Evolutionary conservation across 306 rosid species (phyloP), one percentile per base, ranked within the genome.

Genomic region (Ormosia semicastrata): DNA sequence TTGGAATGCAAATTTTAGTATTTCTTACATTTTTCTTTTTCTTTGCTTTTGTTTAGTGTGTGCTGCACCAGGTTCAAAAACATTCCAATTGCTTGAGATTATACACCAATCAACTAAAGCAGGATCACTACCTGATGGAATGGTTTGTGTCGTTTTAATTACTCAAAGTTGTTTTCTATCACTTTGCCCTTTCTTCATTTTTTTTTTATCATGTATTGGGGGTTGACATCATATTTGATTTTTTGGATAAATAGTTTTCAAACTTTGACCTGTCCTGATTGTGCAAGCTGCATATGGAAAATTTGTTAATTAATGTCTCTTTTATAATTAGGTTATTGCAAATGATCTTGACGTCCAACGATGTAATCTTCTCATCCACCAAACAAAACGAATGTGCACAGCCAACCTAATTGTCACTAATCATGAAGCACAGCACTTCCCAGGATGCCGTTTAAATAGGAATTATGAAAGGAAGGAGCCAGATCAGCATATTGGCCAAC

Each of bases 31-130:
- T 76, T 34, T 32, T 0, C 56, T 36, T 18, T 30, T 14, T 44
- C 71, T 73, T 53, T 43, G 52, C 79, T 62, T 67, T 78, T 87
- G 54, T 66, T 65, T 86, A 96, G 99, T 96, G 99, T 96, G 99
- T 80, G 99, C 99, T 84, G 99, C 99, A 67, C 99, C 98, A 13
- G 99, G 99, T 71, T 96, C 99, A 1, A 96, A 96, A 89, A 96
- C 99, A 37, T 96, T 96, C 82, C 99, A 96, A 87, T 78, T 96
- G 89, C 99, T 96, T 71, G 99, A 96, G 93, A 91, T 90, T 75
- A 87, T 96, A 62, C 90, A 96, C 86, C 89, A 68, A 53, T 89
- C 99, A 76, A 82, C 86, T 78, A 85, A 92, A 87, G 83, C 94
- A 4, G 97, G 98, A 75, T 77, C 69, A 32, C 87, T 96, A 37